Conservation (phyloP, 305 asterid genomes). For the Stenogyne calaminthoides region DNA sequence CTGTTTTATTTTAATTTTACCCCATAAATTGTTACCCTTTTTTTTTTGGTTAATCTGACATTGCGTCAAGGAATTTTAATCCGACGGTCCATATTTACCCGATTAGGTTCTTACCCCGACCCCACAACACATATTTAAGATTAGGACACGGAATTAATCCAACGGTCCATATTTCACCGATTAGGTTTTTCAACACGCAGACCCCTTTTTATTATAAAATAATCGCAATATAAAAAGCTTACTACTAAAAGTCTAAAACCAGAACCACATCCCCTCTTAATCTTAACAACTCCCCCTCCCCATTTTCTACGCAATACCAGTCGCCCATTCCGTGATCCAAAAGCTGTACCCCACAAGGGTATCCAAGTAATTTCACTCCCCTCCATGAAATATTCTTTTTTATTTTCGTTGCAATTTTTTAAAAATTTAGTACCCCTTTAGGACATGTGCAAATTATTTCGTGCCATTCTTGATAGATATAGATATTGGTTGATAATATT, state of each 20-base stretch:
- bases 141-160: slow-evolving; percentile 53
- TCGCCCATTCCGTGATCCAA: slow-evolving; percentile 35
- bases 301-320: slow-evolving; percentile 40
- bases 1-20: slow-evolving; percentile 12
- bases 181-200: no score
- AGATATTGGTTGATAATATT: background rate
- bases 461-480: slow-evolving; percentile 25
- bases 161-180: slow-evolving; percentile 45
- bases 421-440: background rate
- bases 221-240: slow-evolving; percentile 24
- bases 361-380: slow-evolving; percentile 39
- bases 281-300: slow-evolving; percentile 35
- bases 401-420: background rate
- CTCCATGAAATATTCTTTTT: slow-evolving; percentile 10
- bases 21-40: slow-evolving; percentile 14
- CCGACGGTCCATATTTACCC: background rate
- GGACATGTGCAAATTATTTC: background rate
- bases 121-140: slow-evolving; percentile 1
- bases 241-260: slow-evolving; percentile 18
- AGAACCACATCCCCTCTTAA: slow-evolving; percentile 37
- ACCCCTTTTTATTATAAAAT: slow-evolving; percentile 18
- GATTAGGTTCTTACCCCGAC: background rate
- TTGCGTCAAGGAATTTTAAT: background rate
- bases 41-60: slow-evolving; percentile 12
- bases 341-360: slow-evolving; percentile 40